Base-by-base conservation (phyloP, 768 basidiomycete genomes). In the Boletus vinaceobasis region DNA sequence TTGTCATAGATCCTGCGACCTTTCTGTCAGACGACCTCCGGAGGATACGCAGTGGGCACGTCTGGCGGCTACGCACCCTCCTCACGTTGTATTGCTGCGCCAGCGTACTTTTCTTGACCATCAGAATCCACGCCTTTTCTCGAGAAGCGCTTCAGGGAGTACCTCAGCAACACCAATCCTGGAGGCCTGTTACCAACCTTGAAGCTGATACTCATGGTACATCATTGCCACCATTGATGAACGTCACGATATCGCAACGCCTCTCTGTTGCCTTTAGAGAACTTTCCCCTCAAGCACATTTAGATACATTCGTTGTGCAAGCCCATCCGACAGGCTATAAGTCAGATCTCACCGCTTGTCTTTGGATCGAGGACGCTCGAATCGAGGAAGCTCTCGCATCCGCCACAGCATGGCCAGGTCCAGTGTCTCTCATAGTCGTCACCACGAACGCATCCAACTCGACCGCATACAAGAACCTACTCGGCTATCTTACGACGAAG, bases 381-480 rank as follows among this genome's bases (percentile, higher is more conserved):
- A 19, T 82, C 15, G 70, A 72, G 15, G 50, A 61, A 15, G 56
- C 79, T 1, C 57, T 72, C 19, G 51, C 53, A 0, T 79, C 80
- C 74, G 67, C 67, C 23, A 45, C 64, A 0, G 52, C 62, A 7
- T 84, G 83, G 83, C 64, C 71, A 50, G 82, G 79, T 7, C 77
- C 80, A 0, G 68, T 82, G 2, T 83, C 81, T 7, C 65, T 84
- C 6, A 56, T 84, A 32, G 63, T 83, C 48, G 73, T 74, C 14
- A 81, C 74, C 68, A 45, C 64, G 68, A 39, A 60, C 43, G 35
- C 67, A 48, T 60, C 66, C 71, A 51, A 65, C 53, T 62, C 68
- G 50, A 50, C 60, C 56, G 50, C 58, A 54, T 60, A 69, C 29
- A 50, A 55, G 5, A 50, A 47, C 39, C 23, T 76, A 46, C 43